Base-by-base conservation (phyloP, 1,284 basidiomycete genomes). In the Apiotrichum montevideense region DNA sequence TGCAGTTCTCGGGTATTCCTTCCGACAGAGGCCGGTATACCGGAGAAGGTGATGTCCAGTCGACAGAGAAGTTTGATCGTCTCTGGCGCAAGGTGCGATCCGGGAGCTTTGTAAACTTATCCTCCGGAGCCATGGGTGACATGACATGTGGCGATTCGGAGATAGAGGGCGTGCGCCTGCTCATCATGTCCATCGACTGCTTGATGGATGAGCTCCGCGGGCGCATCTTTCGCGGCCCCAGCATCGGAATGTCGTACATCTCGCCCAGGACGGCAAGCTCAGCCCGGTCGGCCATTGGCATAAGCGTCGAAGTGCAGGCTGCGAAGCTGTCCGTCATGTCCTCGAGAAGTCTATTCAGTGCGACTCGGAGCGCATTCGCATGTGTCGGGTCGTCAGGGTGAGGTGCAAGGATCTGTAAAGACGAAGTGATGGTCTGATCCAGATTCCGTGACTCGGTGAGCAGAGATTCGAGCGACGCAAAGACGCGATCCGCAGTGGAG, bases 211-310 rank as follows among this genome's bases (percentile, higher is more conserved):
- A 49, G 37, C 47, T 39, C 35, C 35, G 47, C 8, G 35, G 47
- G 5, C 35, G 37, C 11, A 21, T 7, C 4, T 37, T n/a, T 3
- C 47, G n/a, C 1, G 47, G 47, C 7, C 47, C 47, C n/a, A 49
- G 35, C 3, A 68, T 57, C 4, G 70, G 69, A 11, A 75, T 69
- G 58, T 72, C 72, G 63, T 75, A 75, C 72, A 75, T 74, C 40
- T 72, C 67, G 3, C 68, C 67, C 15, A 74, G 56, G 0, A 70
- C 68, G 0, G 59, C 59, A 8, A 75, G 62, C 47, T 73, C 70
- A 4, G 49, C 51, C 37, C 59, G 57, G 51, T 73, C 72, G 13
- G 67, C 64, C 53, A 74, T 46, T 13, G 58, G 55, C 8, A 70
- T 61, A 3, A 75, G 55, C 3, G 57, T 56, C 8, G 68, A 70